Evolutionary conservation across 306 rosid species (phyloP).

Genomic region (Abrus pulchellus): DNA sequence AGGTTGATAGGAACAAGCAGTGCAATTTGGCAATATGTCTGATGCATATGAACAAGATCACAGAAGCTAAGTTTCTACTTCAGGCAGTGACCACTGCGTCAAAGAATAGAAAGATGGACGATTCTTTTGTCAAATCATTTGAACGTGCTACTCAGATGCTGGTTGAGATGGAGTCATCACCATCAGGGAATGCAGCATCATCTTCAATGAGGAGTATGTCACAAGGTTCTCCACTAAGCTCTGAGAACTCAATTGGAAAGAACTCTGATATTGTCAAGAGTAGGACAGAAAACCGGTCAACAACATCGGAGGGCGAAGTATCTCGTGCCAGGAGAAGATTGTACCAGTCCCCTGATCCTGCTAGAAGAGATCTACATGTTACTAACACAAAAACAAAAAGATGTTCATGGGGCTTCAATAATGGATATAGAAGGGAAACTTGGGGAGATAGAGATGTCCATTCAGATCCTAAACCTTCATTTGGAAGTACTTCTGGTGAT

Average conservation of each 20-base stretch:
- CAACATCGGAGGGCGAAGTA: conserved; percentile 48
- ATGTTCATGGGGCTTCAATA: conserved; percentile 62
- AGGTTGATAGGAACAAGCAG: conserved; percentile 84
- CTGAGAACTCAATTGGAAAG: conserved; percentile 42
- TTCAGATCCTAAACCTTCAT: conserved; percentile 59
- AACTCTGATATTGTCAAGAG: conserved; percentile 34
- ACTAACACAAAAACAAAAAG: conserved; percentile 66
- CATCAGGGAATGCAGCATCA: conserved; percentile 31
- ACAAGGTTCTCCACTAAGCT: conserved; percentile 47
- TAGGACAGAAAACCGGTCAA: conserved; percentile 50
- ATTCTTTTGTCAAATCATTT: conserved; percentile 76
- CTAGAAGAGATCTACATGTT: conserved; percentile 47
- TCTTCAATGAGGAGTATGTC: conserved; percentile 44
- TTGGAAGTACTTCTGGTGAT: conserved; percentile 38
- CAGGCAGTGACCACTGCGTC: conserved; percentile 72
- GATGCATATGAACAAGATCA: conserved; percentile 73
- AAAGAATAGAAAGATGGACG: conserved; percentile 77
- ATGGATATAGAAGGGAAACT: conserved; percentile 56
- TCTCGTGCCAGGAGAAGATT: conserved; percentile 47
- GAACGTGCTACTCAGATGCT: conserved; percentile 80
- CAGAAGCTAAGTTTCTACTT: conserved; percentile 85
- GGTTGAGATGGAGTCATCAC: conserved; percentile 53
- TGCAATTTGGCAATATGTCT: conserved; percentile 94
- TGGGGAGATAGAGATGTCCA: conserved; percentile 55
- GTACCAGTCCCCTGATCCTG: conserved; percentile 57